A percentile compares a stretch with the other conserved stretches of the same genome.
Conservation (phyloP, 2,329 filamentous ascomycete species). For the Fusarium beomiforme region DNA sequence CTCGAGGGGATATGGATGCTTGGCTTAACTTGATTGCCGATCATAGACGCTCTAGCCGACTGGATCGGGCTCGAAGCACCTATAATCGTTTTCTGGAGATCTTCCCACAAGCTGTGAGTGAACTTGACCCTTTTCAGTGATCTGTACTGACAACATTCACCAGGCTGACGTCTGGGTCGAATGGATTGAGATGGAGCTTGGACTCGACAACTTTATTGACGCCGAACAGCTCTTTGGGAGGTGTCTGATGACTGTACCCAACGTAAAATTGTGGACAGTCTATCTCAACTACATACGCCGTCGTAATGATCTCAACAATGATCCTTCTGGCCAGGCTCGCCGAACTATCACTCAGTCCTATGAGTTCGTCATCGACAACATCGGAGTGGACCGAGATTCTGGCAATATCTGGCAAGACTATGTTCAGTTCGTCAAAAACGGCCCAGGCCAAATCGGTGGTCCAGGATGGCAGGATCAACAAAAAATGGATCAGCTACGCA, state of each 20-base stretch:
- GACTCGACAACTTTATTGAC: slow-evolving; percentile 81
- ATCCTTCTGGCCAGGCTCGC: slow-evolving; percentile 79
- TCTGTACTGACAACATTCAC: slow-evolving; percentile 42
- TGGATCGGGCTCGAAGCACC: slow-evolving; percentile 80
- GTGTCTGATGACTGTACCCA: slow-evolving; percentile 80
- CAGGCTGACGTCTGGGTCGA: slow-evolving; percentile 93
- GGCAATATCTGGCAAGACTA: slow-evolving; percentile 95
- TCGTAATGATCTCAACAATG: slow-evolving; percentile 83
- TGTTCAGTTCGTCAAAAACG: slow-evolving; percentile 89
- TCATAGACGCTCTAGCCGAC: slow-evolving; percentile 81
- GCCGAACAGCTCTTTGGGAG: slow-evolving; percentile 86
- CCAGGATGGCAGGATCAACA: slow-evolving; percentile 95
- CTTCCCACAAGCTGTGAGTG: slow-evolving; percentile 90
- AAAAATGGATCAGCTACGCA: slow-evolving; percentile 94
- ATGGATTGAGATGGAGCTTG: slow-evolving; percentile 89
- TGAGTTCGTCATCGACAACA: slow-evolving; percentile 88
- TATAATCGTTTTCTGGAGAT: slow-evolving; percentile 89
- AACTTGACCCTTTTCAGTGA: not conserved
- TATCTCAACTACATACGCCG: slow-evolving; percentile 97
- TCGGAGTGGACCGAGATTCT: slow-evolving; percentile 91
- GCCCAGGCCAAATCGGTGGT: slow-evolving; percentile 86
- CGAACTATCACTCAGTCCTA: slow-evolving; percentile 86
- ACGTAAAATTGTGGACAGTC: slow-evolving; percentile 88
- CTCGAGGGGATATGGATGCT: slow-evolving; percentile 89
- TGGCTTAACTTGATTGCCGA: slow-evolving; percentile 91